phyloP scores from a whole-genome alignment of 2,329 filamentous ascomycete species.

The Myriosclerotinia scirpicola region DNA sequence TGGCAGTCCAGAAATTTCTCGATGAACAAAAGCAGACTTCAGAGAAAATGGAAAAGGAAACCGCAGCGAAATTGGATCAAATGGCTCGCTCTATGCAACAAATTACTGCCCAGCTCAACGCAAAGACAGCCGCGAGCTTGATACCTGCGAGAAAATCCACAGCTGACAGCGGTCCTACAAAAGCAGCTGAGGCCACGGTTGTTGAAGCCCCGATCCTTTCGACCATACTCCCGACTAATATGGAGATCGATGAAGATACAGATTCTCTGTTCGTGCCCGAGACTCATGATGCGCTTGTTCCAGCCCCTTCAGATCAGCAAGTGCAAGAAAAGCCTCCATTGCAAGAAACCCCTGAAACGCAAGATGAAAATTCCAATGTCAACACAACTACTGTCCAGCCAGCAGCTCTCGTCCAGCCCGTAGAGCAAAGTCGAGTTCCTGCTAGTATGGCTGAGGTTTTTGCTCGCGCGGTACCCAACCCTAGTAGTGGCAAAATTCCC shows the following conservation, averaged over 20 bases:
- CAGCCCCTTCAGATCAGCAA: background rate
- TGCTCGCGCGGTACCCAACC: background rate
- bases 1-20: constrained; percentile 16
- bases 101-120: background rate
- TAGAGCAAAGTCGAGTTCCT: background rate
- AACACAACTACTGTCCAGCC: background rate
- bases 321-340: background rate
- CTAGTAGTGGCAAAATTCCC: background rate
- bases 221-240: background rate
- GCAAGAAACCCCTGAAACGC: background rate
- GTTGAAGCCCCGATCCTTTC: background rate
- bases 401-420: too few relatives aligned
- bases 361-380: background rate
- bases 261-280: constrained; percentile 28
- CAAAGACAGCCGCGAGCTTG: background rate
- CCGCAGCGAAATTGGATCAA: background rate
- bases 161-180: background rate
- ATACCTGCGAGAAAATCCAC: constrained; percentile 6
- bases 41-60: constrained; percentile 13
- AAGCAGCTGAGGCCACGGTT: too few relatives aligned
- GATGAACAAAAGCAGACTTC: constrained; percentile 11
- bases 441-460: constrained; percentile 12
- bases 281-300: background rate
- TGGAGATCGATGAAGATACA: constrained; percentile 20
- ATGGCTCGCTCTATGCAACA: background rate